Base-by-base conservation (phyloP, 345 rosid species). In the Carallia pectinifolia region DNA sequence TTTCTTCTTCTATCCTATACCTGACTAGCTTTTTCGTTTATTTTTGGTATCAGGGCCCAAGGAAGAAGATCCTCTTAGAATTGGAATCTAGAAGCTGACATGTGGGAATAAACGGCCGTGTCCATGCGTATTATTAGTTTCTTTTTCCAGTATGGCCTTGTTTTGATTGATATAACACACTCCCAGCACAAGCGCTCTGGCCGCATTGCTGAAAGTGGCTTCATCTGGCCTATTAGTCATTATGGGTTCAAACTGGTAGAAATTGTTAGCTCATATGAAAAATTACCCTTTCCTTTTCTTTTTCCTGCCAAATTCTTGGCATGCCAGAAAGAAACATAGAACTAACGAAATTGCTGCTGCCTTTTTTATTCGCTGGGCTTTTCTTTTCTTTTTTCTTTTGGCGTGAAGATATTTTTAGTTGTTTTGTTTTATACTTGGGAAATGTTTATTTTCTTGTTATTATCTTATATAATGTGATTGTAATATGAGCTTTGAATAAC, bases 1-100 rank as follows among this genome's bases (percentile, higher is more conserved):
- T n/a, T 1, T n/a, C 54, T n/a, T 56, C 61, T 38, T 67, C 34
- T 15, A 3, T 37, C 37, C 37, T 19, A 4, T 39, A 16, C 27
- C 40, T 67, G 61, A 61, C 53, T 53, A 60, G 69, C 1, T 58
- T 38, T 77, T 65, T 68, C 34, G 58, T 55, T 81, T 23, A 53
- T 53, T 58, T 64, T 9, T 70, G 77, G 70, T 81, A 81, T 64
- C 84, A 95, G 97, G 99, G 99, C 13, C 99, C 99, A 38, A 86
- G 99, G 74, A 95, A 95, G 89, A 95, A 95, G 85, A 95, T 95
- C 81, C 82, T 87, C 5, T 80, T 90, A 67, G 97, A 93, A 54
- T 76, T 95, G 85, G 97, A 86, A 79, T 82, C 94, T 7, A 87
- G 81, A 77, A 87, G 78, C 62, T 92, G 79, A 83, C 65, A 66